These are phyloP conservation scores for Zygotorulaspora florentina DNA, from an alignment of 805 yeast genomes.

Conservation along the genomic window DNA sequence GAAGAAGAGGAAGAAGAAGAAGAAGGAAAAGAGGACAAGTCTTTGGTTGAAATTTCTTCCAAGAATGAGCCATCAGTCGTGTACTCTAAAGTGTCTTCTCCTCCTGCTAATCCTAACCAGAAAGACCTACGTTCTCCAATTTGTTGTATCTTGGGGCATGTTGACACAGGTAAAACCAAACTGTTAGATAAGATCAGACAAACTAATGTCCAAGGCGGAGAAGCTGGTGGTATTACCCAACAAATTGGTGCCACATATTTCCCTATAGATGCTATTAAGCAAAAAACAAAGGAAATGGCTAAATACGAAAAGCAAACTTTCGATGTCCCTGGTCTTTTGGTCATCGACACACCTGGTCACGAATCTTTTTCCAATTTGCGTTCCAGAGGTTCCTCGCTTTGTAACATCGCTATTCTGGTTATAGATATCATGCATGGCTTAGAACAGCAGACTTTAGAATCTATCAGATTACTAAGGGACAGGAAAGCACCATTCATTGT, in stretches of 20 bases:
- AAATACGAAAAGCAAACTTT: conserved; percentile 76
- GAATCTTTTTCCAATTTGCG: conserved; percentile 97
- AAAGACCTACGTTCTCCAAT: conserved; percentile 92
- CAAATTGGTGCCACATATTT: conserved; percentile 99
- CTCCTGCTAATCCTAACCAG: conserved; percentile 35
- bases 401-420: conserved; percentile 98
- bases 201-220: conserved; percentile 99
- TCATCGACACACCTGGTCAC: conserved; percentile 99
- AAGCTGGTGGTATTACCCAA: conserved; percentile 99
- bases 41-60: conserved; percentile 25
- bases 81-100: conserved; percentile 30
- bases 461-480: conserved; percentile 86
- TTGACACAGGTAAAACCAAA: conserved; percentile 99
- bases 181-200: conserved; percentile 95
- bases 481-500: conserved; percentile 97
- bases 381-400: conserved; percentile 96
- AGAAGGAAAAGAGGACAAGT: no score
- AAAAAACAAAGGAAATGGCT: conserved; percentile 89
- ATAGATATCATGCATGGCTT: conserved; percentile 99
- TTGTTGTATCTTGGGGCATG: conserved; percentile 98
- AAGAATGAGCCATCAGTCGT: conserved; percentile 6
- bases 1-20: conserved; percentile 26
- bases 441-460: conserved; percentile 96
- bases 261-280: conserved; percentile 91
- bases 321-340: conserved; percentile 94